Conservation (phyloP, 495 filamentous ascomycete species). For the Viridothelium virens region DNA sequence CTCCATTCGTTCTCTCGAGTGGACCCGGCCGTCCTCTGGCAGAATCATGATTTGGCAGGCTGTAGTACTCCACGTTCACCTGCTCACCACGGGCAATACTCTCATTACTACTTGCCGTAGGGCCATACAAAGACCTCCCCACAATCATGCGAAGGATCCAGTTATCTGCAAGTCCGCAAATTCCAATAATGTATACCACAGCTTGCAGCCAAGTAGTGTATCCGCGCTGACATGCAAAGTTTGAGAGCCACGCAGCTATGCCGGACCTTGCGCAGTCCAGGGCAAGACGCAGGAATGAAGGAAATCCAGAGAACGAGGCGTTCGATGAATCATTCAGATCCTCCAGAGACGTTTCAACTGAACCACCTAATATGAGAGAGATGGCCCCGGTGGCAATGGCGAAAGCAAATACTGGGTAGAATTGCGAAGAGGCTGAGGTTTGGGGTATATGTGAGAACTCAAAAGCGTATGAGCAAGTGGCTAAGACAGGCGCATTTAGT, state of each 20-base stretch:
- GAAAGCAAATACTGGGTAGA: neutral
- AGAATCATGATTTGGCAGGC: neutral
- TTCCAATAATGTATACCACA: neutral
- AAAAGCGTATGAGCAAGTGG: neutral
- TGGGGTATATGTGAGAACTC: neutral
- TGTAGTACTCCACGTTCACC: neutral
- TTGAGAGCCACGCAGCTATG: neutral
- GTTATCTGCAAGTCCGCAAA: neutral
- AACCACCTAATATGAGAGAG: neutral
- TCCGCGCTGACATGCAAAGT: neutral
- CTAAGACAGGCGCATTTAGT: neutral
- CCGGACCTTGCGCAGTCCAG: neutral
- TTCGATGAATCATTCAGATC: neutral
- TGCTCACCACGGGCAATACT: neutral
- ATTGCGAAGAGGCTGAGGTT: neutral
- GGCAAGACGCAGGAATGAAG: neutral
- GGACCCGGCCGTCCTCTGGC: neutral
- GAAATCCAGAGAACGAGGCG: neutral
- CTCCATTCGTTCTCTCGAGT: neutral
- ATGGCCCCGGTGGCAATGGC: neutral
- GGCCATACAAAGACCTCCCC: neutral
- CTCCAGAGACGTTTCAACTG: neutral
- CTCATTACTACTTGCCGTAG: neutral
- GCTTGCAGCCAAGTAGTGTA: constrained; percentile 4
- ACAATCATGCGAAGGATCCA: neutral